These are phyloP conservation scores for Sporothrix brunneoviolacea DNA, from an alignment of 2,329 filamentous ascomycete genomes.

Conservation along the genomic window DNA sequence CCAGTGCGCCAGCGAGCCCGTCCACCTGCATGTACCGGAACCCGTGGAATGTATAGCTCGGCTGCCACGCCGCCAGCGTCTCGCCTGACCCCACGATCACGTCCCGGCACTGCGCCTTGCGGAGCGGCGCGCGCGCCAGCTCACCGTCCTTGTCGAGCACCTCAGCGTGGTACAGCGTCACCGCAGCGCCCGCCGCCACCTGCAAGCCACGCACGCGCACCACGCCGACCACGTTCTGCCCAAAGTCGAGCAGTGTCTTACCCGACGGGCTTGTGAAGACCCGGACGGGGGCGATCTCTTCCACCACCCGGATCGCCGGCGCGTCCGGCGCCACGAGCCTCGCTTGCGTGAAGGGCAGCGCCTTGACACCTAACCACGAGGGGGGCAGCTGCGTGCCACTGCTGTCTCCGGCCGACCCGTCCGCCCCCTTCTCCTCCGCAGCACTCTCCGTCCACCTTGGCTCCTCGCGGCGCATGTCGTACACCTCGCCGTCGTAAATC, in stretches of 20 bases:
- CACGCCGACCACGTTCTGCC: conserved; percentile 51
- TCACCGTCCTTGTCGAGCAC: conserved; percentile 46
- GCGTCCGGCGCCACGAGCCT: conserved; percentile 35
- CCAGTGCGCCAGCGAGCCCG: too few species aligned
- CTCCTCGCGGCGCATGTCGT: conserved; percentile 34
- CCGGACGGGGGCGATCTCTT: conserved; percentile 24
- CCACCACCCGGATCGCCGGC: conserved; percentile 37
- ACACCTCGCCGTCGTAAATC: conserved; percentile 48
- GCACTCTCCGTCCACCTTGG: neutral
- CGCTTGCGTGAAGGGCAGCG: conserved; percentile 25
- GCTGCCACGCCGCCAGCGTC: conserved; percentile 31
- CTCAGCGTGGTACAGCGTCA: conserved; percentile 44
- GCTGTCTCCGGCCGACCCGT: too few species aligned
- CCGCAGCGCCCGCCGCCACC: conserved; percentile 31
- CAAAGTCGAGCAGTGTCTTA: conserved; percentile 49
- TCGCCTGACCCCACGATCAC: conserved; percentile 23
- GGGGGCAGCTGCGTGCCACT: too few species aligned
- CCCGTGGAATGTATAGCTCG: conserved; percentile 46
- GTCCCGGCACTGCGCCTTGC: conserved; percentile 37
- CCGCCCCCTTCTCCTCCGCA: too few species aligned
- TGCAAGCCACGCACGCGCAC: conserved; percentile 28
- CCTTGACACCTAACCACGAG: conserved; percentile 1
- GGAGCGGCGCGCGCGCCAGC: conserved; percentile 35
- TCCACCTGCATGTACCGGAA: conserved; percentile 36
- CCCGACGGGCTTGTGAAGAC: conserved; percentile 31